A percentile compares a stretch with the other conserved stretches of the same genome.
Evolutionary conservation across 2,329 filamentous ascomycete genomes (phyloP).

Genomic region (Talaromyces islandicus): DNA sequence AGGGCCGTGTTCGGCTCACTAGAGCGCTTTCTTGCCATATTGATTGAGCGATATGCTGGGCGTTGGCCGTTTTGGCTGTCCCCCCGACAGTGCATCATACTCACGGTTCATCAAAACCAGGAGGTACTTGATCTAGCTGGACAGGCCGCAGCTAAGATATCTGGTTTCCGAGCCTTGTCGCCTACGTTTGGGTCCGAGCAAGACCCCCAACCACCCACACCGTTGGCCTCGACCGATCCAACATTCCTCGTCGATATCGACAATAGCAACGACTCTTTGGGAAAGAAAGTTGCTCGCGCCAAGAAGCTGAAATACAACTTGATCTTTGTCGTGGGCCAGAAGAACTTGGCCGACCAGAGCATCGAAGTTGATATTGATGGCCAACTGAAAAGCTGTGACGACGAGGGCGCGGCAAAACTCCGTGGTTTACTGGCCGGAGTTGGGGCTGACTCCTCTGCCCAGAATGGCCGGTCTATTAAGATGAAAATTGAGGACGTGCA

Average conservation of each 20-base stretch:
- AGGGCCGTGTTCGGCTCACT: conserved; percentile 78
- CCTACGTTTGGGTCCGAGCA: conserved; percentile 13
- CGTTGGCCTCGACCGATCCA: conserved; percentile 47
- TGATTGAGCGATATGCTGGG: conserved; percentile 77
- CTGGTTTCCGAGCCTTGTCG: conserved; percentile 29
- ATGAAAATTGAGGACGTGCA: conserved; percentile 32
- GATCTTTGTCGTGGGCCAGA: conserved; percentile 65
- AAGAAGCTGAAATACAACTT: conserved; percentile 65
- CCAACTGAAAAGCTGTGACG: conserved; percentile 37
- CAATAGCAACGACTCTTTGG: conserved; percentile 54
- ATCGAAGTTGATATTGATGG: conserved; percentile 43
- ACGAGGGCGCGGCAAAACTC: conserved; percentile 21
- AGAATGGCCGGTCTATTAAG: conserved; percentile 30
- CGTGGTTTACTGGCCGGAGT: conserved; percentile 21
- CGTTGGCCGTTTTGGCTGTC: conserved; percentile 86
- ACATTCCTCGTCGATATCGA: conserved; percentile 68
- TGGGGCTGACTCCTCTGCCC: conserved; percentile 20
- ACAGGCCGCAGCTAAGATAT: conserved; percentile 47
- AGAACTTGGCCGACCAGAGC: conserved; percentile 54
- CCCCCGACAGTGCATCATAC: conserved; percentile 67
- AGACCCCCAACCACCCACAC: conserved; percentile 22
- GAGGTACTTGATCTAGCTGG: conserved; percentile 41
- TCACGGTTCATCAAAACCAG: conserved; percentile 61
- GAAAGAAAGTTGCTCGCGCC: conserved; percentile 68
- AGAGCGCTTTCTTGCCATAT: conserved; percentile 75